Evolutionary conservation across 805 yeast species (phyloP), one percentile per base, ranked within the genome.

Genomic region (Yarrowia sp.): DNA sequence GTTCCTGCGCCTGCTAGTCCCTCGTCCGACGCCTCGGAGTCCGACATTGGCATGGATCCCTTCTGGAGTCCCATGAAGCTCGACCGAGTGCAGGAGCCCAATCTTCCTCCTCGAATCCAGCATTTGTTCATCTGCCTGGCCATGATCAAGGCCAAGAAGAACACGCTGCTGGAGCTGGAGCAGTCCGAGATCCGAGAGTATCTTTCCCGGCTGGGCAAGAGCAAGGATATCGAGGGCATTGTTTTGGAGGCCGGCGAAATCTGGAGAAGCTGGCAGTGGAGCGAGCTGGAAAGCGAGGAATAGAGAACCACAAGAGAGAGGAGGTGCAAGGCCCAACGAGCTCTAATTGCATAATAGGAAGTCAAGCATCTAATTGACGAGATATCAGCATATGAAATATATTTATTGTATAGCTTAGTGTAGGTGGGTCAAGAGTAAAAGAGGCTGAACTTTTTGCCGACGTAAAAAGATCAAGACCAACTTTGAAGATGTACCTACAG

Each of bases 181-280:
- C 96, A 91, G 75, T 87, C 90, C 70, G 98, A 93, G 77, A 91
- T 92, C 53, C 82, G 92, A 44, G 96, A 92, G 74, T 86, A 87
- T 71, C 81, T 93, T 70, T 85, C 86, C 70, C 84, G 76, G 52
- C 60, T 49, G 13, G 85, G 84, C 42, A 80, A 80, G 68, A 79
- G 82, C 47, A 84, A 83, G 70, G 91, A 89, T 71, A 88, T 91
- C 75, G 92, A 90, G 73, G 88, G 87, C 71, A 82, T 91, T 36
- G 82, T 91, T 50, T 79, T 80, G 67, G 93, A 88, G 75, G 93
- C 96, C 2, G 96, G 97, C 39, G 96, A 91, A 73, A 80, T 90
- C 50, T 91, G 96, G 96, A 81, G 97, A 71, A 88, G 87, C 73
- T 90, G 94, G 91, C 78, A 90, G 46, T 90, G 86, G 82, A 78